A percentile compares a stretch with the other conserved stretches of the same genome.
Conservation (phyloP, 495 filamentous ascomycete genomes). For the Geopyxis carbonaria region DNA sequence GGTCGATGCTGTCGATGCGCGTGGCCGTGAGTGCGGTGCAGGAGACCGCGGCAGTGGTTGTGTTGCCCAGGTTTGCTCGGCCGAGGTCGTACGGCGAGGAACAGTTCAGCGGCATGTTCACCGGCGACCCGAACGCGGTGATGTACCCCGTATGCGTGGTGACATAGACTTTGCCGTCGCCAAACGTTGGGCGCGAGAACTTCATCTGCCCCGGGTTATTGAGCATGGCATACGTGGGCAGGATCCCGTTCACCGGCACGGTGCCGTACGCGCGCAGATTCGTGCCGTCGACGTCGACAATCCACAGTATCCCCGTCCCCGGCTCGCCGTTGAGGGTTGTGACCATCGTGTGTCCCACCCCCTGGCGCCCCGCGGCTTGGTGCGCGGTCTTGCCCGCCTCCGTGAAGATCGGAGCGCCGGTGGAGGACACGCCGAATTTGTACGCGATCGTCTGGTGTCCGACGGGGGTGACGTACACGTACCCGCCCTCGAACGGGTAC, state of each 20-base stretch:
- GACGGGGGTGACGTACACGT: constrained; percentile 29
- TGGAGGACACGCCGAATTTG: constrained; percentile 25
- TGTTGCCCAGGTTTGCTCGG: constrained; percentile 18
- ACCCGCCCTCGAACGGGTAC: constrained; percentile 32
- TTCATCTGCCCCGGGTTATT: constrained; percentile 27
- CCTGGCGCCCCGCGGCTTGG: constrained; percentile 25
- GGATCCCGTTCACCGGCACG: constrained; percentile 26
- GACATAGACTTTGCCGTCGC: constrained; percentile 27
- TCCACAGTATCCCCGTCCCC: constrained; percentile 29
- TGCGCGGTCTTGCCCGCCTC: constrained; percentile 27
- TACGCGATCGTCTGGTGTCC: constrained; percentile 27
- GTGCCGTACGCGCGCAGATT: constrained; percentile 31
- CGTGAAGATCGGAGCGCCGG: constrained; percentile 26
- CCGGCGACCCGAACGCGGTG: constrained; percentile 27
- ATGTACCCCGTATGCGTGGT: constrained; percentile 24
- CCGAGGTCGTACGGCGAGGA: constrained; percentile 27
- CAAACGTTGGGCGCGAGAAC: constrained; percentile 29
- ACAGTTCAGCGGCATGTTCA: constrained; percentile 29
- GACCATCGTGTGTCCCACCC: constrained; percentile 28
- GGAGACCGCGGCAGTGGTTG: constrained; percentile 14
- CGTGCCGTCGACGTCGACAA: constrained; percentile 28
- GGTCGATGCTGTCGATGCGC: constrained; percentile 22
- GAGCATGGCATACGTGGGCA: constrained; percentile 27
- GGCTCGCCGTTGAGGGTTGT: constrained; percentile 28
- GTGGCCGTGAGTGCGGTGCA: constrained; percentile 27